Evolutionary conservation across 2,329 filamentous ascomycete genomes (phyloP).

Genomic region (Incumbomyces lentus): DNA sequence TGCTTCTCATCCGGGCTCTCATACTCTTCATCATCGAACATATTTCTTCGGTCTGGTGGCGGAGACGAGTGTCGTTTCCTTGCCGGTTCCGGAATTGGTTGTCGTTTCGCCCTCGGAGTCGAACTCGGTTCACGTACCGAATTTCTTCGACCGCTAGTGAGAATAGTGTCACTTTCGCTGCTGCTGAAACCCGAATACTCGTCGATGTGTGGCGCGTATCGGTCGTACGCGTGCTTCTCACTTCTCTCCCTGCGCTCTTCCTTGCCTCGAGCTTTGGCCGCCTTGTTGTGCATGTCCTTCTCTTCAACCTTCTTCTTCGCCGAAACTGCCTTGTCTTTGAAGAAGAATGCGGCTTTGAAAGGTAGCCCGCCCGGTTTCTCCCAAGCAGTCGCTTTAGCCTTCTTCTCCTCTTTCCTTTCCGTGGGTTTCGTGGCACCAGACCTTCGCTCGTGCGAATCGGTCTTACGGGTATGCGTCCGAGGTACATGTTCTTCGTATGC

Average conservation of each 20-base stretch:
- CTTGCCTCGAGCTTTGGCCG: constrained; percentile 33
- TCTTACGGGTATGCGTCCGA: constrained; percentile 30
- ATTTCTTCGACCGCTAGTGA: constrained; percentile 1
- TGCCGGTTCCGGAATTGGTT: constrained; percentile 9
- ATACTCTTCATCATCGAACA: constrained; percentile 10
- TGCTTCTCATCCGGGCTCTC: constrained; percentile 22
- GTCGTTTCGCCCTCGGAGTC: constrained; percentile 9
- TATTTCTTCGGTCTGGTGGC: constrained; percentile 12
- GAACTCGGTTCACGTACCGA: constrained; percentile 12
- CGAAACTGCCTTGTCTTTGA: constrained; percentile 13
- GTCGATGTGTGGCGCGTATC: constrained; percentile 19
- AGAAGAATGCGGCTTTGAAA: background rate
- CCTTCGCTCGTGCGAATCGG: constrained; percentile 27
- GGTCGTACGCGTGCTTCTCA: constrained; percentile 27
- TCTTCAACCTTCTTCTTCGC: constrained; percentile 12
- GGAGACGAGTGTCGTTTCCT: constrained; percentile 11
- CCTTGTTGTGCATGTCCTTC: constrained; percentile 20
- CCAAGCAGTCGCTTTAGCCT: constrained; percentile 16
- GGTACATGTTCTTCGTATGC: constrained; percentile 28
- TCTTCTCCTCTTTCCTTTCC: constrained; percentile 30
- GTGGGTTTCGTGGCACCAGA: constrained; percentile 24
- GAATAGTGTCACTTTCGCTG: constrained; percentile 23
- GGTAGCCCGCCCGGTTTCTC: constrained; percentile 3
- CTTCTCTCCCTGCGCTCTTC: constrained; percentile 32
- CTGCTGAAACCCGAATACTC: constrained; percentile 20